Base-by-base conservation (phyloP, 148 eudicot genomes). In the Rheum nobile region DNA sequence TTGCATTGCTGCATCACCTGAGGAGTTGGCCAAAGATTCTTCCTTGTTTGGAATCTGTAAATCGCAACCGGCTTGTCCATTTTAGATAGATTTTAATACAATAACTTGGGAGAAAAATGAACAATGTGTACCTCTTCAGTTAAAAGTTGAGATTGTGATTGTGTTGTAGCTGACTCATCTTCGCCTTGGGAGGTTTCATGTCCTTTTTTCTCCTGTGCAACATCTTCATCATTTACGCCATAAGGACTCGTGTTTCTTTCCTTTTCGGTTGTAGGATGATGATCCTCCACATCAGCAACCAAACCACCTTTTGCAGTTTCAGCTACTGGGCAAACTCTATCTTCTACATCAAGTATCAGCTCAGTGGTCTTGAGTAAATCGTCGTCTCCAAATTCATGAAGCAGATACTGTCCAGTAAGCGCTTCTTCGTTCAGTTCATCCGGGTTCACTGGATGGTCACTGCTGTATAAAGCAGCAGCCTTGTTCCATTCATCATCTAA, bases 381-480 rank as follows among this genome's bases (percentile, higher is more conserved):
- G 44, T 73, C 73, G 72, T 9, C 70, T 76, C 71, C 78, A 76
- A 54, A 78, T 71, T 81, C 76, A 78, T 73, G 65, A 46, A 57
- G 57, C 50, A 71, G 26, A 61, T 77, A 55, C 41, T 76, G 72
- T 72, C 65, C 63, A 34, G 63, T 54, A n/a, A 57, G 69, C 16
- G 37, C 39, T 32, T 65, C 39, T 34, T 63, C 69, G 19, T 63
- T 63, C 21, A 63, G 69, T 28, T 16, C 70, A 65, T 65, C 78
- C 57, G 70, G 48, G 19, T 78, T 74, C 74, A 28, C 47, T 22
- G 39, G 61, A 74, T 73, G 71, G 39, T 22, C 44, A 63, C 42
- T 43, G 35, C 16, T 59, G 57, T 19, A n/a, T n/a, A n/a, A 19
- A n/a, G 17, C n/a, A 55, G 31, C 31, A 55, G 29, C n/a, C 48